phyloP scores from a whole-genome alignment of 2,329 filamentous ascomycete genomes.

The Monilinia laxa region DNA sequence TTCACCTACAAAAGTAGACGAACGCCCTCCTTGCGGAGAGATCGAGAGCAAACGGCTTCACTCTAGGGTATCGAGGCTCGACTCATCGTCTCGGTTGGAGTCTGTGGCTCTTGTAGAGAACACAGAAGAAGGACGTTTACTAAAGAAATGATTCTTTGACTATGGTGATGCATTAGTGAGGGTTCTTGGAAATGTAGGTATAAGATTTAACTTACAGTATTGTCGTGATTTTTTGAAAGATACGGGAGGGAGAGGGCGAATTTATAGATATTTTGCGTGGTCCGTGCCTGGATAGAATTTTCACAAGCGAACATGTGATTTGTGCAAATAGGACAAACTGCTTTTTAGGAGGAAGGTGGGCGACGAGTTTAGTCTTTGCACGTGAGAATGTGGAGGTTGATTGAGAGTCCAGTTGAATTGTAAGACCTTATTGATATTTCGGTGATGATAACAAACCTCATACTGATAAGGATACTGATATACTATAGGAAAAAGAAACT shows the following conservation, averaged over 20 bases:
- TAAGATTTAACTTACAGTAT: conserved; percentile 16
- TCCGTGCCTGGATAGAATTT: conserved; percentile 1
- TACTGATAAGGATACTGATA: no score
- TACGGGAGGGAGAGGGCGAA: not conserved
- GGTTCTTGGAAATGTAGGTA: not conserved
- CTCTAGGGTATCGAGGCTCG: conserved; percentile 86
- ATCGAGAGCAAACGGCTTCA: conserved; percentile 67
- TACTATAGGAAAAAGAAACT: no score
- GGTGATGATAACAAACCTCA: no score
- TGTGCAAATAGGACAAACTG: conserved; percentile 5
- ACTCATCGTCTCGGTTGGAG: conserved; percentile 95
- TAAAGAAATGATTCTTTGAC: conserved; percentile 69
- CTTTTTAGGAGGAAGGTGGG: not conserved
- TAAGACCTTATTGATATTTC: no score
- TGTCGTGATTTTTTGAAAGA: conserved; percentile 17
- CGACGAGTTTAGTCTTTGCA: not conserved
- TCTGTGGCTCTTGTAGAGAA: conserved; percentile 91
- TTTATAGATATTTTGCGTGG: not conserved
- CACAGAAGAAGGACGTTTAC: conserved; percentile 87
- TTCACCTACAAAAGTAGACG: conserved; percentile 31
- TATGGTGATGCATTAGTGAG: not conserved
- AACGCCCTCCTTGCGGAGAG: conserved; percentile 43
- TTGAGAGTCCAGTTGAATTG: no score
- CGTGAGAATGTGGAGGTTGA: not conserved
- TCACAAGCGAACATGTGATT: not conserved